Base-by-base conservation (phyloP, 257 asterid species). In the Solanum clarkiae region DNA sequence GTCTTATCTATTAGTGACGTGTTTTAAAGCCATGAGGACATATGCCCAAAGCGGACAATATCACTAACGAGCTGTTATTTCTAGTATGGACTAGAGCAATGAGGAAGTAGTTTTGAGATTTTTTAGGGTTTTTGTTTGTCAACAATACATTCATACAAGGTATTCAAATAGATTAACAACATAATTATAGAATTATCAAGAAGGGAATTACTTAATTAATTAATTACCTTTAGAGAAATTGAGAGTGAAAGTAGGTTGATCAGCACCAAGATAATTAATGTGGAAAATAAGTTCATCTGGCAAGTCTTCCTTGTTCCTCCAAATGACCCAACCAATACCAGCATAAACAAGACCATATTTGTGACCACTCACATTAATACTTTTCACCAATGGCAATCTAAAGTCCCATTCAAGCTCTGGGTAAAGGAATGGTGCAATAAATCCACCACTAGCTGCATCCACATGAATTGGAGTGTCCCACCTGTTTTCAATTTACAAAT, bases 361-460 rank as follows among this genome's bases (percentile, higher is more conserved):
- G 91, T 95, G 98, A 14, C 98, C 98, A 86, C 97, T 93, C 66
- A 95, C 98, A 68, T 95, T 95, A 22, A 95, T 95, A 84, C 98
- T 95, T 90, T 95, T 95, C 86, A 95, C 98, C 82, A 94, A 70
- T 45, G 98, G 97, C 90, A 94, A 81, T 70, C 98, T 90, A 82
- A 95, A 95, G 80, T 95, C 98, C 98, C 98, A 94, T 70, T 94
- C 97, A 57, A 95, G 87, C 10, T 95, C 98, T 29, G 98, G 98
- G 89, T 94, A 95, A 36, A 95, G 70, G 70, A 95, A 95, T 86
- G 98, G 98, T 45, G 98, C 98, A 80, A 95, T 95, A 74, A 95
- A 95, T 24, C 98, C 98, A 81, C 98, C 98, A 89, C 98, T 95
- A 2, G 98, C 98, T 32, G 98, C 98, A 88, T 95, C 98, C 71